A percentile compares a stretch with the other conserved stretches of the same genome.
Evolutionary conservation across 169 alveolate species (phyloP).

Genomic region (Plasmodium gaboni): DNA sequence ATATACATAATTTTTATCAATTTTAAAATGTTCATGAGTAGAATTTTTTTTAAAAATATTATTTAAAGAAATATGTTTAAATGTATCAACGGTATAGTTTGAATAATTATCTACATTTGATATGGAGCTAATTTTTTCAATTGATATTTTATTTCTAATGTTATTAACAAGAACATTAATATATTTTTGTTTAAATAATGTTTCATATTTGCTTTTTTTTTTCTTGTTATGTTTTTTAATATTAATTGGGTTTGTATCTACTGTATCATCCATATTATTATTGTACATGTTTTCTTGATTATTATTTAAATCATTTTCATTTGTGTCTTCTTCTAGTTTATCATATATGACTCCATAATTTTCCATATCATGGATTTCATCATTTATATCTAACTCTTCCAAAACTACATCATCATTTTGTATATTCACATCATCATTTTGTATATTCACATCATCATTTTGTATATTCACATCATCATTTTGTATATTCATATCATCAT

Average conservation of each 20-base stretch:
- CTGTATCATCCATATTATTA: not conserved
- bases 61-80: constrained; percentile 28
- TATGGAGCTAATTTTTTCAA: constrained; percentile 67
- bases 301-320: not conserved
- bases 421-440: too few species aligned
- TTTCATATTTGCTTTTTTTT: constrained; percentile 71
- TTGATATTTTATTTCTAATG: constrained; percentile 50
- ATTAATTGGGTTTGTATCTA: constrained; percentile 3
- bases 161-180: constrained; percentile 36
- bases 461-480: constrained; percentile 29
- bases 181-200: constrained; percentile 68
- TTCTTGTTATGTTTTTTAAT: constrained; percentile 72
- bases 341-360: not conserved
- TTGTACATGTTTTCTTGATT: not conserved
- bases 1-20: constrained; percentile 68
- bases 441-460: not conserved
- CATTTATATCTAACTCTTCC: constrained; percentile 7
- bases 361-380: not conserved
- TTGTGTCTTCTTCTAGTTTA: not conserved
- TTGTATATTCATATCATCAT: constrained; percentile 35
- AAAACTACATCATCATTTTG: constrained; percentile 33
- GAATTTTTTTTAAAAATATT: constrained; percentile 36
- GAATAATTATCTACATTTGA: constrained; percentile 52
- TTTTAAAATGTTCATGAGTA: constrained; percentile 44
- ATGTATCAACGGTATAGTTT: constrained; percentile 60